phyloP scores from a whole-genome alignment of 768 basidiomycete genomes.

The Podaxis sp. region DNA sequence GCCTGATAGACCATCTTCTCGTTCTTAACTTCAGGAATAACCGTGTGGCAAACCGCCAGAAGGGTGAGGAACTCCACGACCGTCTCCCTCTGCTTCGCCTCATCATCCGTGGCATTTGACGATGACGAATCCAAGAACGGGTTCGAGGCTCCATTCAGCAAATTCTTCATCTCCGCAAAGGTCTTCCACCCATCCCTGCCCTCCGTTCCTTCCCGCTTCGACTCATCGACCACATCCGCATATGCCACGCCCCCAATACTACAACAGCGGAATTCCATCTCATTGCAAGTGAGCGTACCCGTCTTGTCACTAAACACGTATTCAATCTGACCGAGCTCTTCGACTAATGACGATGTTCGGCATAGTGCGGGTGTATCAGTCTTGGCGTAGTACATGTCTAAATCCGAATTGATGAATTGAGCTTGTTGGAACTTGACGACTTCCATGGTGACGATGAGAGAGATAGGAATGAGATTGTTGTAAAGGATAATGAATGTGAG shows the following conservation, averaged over 20 bases:
- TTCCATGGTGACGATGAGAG: slow-evolving; percentile 99
- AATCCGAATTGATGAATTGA: slow-evolving; percentile 93
- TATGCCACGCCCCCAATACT: slow-evolving; percentile 88
- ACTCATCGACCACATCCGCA: slow-evolving; percentile 88
- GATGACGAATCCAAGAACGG: slow-evolving; percentile 57
- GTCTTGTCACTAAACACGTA: slow-evolving; percentile 96
- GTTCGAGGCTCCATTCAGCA: slow-evolving; percentile 52
- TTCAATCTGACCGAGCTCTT: slow-evolving; percentile 98
- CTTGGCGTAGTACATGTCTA: slow-evolving; percentile 96
- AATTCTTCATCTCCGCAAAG: slow-evolving; percentile 67
- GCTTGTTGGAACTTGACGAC: slow-evolving; percentile 99
- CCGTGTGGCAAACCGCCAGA: slow-evolving; percentile 95
- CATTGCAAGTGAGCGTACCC: slow-evolving; percentile 93
- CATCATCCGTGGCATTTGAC: slow-evolving; percentile 32
- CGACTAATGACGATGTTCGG: slow-evolving; percentile 96
- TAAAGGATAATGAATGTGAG: slow-evolving; percentile 98
- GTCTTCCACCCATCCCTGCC: slow-evolving; percentile 71
- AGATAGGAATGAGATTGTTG: slow-evolving; percentile 99
- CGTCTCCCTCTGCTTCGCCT: slow-evolving; percentile 42
- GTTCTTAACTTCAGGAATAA: slow-evolving; percentile 89
- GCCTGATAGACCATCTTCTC: slow-evolving; percentile 95
- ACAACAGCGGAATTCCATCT: slow-evolving; percentile 96
- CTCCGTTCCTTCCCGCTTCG: slow-evolving; percentile 63
- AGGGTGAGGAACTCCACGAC: slow-evolving; percentile 76
- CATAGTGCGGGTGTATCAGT: slow-evolving; percentile 98